Conservation (phyloP, 352 stramenopile species). For the Pythium monospermum region DNA sequence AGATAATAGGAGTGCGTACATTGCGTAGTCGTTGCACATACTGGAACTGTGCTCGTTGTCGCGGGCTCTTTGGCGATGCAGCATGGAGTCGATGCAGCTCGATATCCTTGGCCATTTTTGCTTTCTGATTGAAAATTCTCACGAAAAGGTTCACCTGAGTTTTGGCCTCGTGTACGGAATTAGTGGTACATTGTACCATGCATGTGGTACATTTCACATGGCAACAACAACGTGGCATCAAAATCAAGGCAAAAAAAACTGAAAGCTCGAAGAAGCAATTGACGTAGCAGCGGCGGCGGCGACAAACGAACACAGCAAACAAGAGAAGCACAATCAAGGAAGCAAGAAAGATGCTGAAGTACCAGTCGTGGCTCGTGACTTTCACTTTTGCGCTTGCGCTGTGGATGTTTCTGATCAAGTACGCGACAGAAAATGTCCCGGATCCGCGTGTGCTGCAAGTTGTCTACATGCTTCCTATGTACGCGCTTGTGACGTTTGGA, state of each 20-base stretch:
- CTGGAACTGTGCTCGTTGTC: slow-evolving; percentile 7
- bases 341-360: slow-evolving; percentile 57
- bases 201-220: slow-evolving; percentile 5
- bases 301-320: not conserved
- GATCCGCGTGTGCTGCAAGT: slow-evolving; percentile 45
- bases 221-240: slow-evolving; percentile 19
- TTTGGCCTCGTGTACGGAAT: too few relatives aligned
- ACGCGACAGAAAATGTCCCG: slow-evolving; percentile 23
- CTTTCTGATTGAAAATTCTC: slow-evolving; percentile 4
- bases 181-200: too few relatives aligned
- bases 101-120: slow-evolving; percentile 49
- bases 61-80: slow-evolving; percentile 22
- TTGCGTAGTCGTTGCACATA: slow-evolving; percentile 37
- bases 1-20: not conserved
- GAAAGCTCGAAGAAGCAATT: too few relatives aligned
- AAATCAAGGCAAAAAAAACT: not conserved
- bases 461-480: slow-evolving; percentile 55
- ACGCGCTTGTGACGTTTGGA: slow-evolving; percentile 63
- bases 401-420: slow-evolving; percentile 51
- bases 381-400: slow-evolving; percentile 41
- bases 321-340: not conserved
- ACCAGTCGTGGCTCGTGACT: slow-evolving; percentile 62
- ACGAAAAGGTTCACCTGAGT: too few relatives aligned
- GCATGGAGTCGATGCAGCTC: slow-evolving; percentile 58
- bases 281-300: too few relatives aligned